phyloP scores from a whole-genome alignment of 23 red algal genomes.

The Gracilaria gracilis region DNA sequence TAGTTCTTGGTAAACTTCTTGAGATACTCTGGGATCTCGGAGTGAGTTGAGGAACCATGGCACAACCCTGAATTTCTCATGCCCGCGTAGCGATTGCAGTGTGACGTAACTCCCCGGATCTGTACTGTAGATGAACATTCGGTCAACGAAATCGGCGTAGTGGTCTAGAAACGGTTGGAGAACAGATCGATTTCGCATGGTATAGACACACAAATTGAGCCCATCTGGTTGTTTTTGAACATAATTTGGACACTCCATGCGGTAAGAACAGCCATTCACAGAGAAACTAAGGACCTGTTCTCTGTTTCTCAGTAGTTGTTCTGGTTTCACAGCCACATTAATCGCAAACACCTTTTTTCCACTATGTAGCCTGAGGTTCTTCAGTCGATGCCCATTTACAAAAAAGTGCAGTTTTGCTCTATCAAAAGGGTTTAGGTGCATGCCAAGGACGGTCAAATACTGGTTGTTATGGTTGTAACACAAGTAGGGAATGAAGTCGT shows the following conservation, averaged over 20 bases:
- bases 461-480: slow-evolving; percentile 39
- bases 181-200: neutral
- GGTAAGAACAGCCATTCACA: slow-evolving; percentile 8
- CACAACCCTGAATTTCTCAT: neutral
- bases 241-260: slow-evolving; percentile 24
- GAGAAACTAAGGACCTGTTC: slow-evolving; percentile 29
- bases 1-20: neutral
- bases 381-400: neutral
- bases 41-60: neutral
- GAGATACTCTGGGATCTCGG: neutral
- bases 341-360: slow-evolving; percentile 1
- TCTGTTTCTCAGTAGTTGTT: neutral
- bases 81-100: neutral
- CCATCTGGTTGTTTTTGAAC: neutral
- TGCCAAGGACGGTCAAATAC: slow-evolving; percentile 3
- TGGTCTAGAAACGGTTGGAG: neutral
- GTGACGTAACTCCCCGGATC: neutral
- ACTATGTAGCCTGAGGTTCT: neutral
- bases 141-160: neutral
- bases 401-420: neutral
- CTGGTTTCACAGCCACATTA: neutral
- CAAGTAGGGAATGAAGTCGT: slow-evolving; percentile 35
- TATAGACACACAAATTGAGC: slow-evolving; percentile 28
- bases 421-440: slow-evolving; percentile 24
- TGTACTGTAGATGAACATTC: slow-evolving; percentile 13